Percentiles rank a stretch among this genome's conserved stretches.
phyloP scores from a whole-genome alignment of 371 early-diverging fungal species.

The Mucor ambiguus region DNA sequence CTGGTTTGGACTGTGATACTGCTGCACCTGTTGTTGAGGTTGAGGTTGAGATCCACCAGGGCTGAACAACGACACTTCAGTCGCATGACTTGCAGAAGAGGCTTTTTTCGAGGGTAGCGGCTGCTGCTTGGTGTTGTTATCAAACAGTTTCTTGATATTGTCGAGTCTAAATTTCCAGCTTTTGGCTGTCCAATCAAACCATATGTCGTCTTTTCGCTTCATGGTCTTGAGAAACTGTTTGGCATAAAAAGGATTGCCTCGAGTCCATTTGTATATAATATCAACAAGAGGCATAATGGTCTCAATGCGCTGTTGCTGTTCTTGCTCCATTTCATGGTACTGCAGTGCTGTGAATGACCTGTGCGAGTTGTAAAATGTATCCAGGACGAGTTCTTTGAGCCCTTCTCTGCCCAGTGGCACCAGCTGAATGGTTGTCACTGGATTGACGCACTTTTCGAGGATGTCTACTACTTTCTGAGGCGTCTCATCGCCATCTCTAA shows the following conservation, averaged over 20 bases:
- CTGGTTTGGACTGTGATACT: not conserved
- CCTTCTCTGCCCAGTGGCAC: conserved; percentile 27
- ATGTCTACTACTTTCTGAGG: conserved; percentile 30
- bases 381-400: conserved; percentile 32
- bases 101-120: not conserved
- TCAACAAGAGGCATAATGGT: conserved; percentile 29
- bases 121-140: conserved; percentile 16
- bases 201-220: conserved; percentile 48
- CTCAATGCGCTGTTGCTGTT: not conserved
- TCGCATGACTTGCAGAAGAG: not conserved
- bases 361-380: conserved; percentile 35
- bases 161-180: conserved; percentile 47
- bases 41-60: not conserved
- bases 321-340: conserved; percentile 15
- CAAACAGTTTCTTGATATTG: conserved; percentile 29
- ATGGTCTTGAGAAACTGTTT: conserved; percentile 43
- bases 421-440: conserved; percentile 32
- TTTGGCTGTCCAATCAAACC: conserved; percentile 49
- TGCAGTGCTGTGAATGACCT: not conserved
- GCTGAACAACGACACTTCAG: not conserved
- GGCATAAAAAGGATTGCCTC: conserved; percentile 50
- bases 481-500: conserved; percentile 37
- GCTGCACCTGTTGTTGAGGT: not conserved
- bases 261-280: conserved; percentile 38
- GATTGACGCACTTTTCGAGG: conserved; percentile 3